phyloP scores from a whole-genome alignment of 192 early-diverging fungal species.

The Bifiguratus adelaidae region DNA sequence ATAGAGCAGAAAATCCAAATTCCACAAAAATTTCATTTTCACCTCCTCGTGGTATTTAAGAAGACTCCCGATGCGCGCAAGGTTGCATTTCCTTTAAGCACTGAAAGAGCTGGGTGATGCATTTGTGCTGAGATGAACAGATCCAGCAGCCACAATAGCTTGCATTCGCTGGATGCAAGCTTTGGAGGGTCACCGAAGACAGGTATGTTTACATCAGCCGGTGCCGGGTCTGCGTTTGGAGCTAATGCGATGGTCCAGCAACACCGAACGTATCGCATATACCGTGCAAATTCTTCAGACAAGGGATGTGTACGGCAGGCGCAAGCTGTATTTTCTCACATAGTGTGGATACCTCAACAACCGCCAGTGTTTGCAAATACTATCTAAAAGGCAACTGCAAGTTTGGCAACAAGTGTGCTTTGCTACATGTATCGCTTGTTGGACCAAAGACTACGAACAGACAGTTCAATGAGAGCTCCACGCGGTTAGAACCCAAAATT shows the following conservation, averaged over 20 bases:
- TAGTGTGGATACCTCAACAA: constrained; percentile 46
- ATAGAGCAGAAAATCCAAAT: too few species aligned
- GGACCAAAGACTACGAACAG: constrained; percentile 14
- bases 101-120: too few species aligned
- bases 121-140: too few species aligned
- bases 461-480: background rate
- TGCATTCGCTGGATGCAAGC: too few species aligned
- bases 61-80: too few species aligned
- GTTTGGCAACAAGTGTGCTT: constrained; percentile 66
- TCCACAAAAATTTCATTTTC: too few species aligned
- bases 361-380: constrained; percentile 63
- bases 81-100: too few species aligned
- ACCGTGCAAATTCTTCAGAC: constrained; percentile 75
- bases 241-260: constrained; percentile 17
- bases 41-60: too few species aligned
- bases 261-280: constrained; percentile 41
- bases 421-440: constrained; percentile 32
- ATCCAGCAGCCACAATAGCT: too few species aligned
- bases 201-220: too few species aligned
- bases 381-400: constrained; percentile 73
- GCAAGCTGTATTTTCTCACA: constrained; percentile 67
- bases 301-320: constrained; percentile 66
- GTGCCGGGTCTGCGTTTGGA: constrained; percentile 28
- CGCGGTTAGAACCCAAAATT: background rate
- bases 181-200: too few species aligned